These are phyloP conservation scores for Macrotyloma uniflorum DNA, from an alignment of 306 rosid genomes.

Conservation along the genomic window DNA sequence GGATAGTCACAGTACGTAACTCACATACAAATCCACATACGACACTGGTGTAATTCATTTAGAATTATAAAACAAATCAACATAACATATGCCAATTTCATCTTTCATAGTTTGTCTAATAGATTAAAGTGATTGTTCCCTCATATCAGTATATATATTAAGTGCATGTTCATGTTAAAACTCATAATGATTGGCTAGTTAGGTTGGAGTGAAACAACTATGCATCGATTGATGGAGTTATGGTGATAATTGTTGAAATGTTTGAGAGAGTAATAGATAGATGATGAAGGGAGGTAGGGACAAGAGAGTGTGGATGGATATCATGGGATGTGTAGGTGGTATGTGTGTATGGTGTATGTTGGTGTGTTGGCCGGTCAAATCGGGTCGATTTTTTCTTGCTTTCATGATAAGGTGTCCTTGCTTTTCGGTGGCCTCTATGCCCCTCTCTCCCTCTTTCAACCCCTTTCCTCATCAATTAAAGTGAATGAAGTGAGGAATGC, in stretches of 20 bases:
- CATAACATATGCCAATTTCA: too few species aligned
- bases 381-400: slow-evolving; percentile 78
- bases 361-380: slow-evolving; percentile 89
- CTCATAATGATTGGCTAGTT: too few species aligned
- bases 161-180: too few species aligned
- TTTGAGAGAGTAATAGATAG: too few species aligned
- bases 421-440: slow-evolving; percentile 93
- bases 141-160: too few species aligned
- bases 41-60: not conserved
- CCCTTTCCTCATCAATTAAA: slow-evolving; percentile 51
- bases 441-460: slow-evolving; percentile 49
- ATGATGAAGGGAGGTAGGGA: not conserved
- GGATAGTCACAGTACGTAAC: not conserved
- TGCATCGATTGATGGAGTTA: too few species aligned
- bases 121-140: too few species aligned
- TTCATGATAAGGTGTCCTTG: slow-evolving; percentile 85
- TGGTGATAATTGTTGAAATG: too few species aligned
- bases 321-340: slow-evolving; percentile 16
- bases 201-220: too few species aligned
- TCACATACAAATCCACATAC: not conserved
- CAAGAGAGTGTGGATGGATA: not conserved
- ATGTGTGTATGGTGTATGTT: slow-evolving; percentile 30
- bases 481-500: slow-evolving; percentile 42
- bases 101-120: too few species aligned
- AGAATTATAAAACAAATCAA: not conserved